Conservation (phyloP, 176 grass and related monocot species). For the Avena eriantha region DNA sequence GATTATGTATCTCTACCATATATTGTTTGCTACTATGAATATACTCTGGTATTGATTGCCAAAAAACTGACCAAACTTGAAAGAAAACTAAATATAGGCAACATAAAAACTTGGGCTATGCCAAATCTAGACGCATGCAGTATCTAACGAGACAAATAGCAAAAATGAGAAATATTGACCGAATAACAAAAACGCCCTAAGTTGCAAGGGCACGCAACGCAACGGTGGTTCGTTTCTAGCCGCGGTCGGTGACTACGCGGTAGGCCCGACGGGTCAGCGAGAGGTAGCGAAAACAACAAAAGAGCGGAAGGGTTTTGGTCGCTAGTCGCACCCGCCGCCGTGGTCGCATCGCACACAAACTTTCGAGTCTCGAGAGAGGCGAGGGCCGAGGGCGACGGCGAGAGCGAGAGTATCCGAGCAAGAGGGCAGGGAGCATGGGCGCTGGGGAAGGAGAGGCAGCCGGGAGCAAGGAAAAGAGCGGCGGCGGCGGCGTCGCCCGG, state of each 20-base stretch:
- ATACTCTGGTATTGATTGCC: no score
- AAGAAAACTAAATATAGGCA: no score
- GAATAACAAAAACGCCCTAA: no score
- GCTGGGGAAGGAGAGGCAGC: slow-evolving; percentile 33
- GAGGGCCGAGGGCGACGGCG: neutral
- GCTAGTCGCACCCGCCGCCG: slow-evolving; percentile 38
- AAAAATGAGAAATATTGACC: no score
- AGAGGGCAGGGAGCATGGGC: slow-evolving; percentile 36
- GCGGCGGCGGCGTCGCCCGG: slow-evolving; percentile 44
- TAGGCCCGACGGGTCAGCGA: slow-evolving; percentile 19
- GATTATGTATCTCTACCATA: no score
- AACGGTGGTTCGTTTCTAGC: neutral
- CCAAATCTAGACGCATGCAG: no score
- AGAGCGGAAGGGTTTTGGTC: slow-evolving; percentile 50
- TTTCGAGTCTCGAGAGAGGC: neutral
- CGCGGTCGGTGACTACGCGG: neutral
- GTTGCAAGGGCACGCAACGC: slow-evolving; percentile 11
- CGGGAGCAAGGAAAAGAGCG: slow-evolving; percentile 45
- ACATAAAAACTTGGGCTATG: no score
- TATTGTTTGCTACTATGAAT: no score
- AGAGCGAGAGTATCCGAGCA: neutral
- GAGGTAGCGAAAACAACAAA: slow-evolving; percentile 10
- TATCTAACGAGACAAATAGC: no score
- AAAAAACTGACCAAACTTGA: no score
- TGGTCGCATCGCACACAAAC: slow-evolving; percentile 42